Evolutionary conservation across 1,139 yeast species (phyloP).

Genomic region (Hansenula sp.): DNA sequence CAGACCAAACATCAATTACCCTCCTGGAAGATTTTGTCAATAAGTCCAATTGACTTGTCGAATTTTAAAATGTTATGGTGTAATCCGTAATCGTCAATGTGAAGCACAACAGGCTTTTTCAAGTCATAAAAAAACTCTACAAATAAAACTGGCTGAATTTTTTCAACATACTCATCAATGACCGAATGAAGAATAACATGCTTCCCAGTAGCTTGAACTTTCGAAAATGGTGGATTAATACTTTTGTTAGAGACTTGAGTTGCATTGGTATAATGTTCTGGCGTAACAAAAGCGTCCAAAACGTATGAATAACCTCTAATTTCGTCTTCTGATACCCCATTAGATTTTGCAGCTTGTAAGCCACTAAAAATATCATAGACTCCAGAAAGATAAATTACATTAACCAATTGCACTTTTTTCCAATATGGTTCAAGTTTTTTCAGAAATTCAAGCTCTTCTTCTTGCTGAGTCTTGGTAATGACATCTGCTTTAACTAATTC

Average conservation of each 20-base stretch:
- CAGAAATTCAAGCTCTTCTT: constrained; percentile 4
- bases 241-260: not conserved
- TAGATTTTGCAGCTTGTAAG: not conserved
- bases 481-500: not conserved
- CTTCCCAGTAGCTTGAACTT: constrained; percentile 6
- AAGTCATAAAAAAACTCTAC: too few species aligned
- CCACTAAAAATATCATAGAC: not conserved
- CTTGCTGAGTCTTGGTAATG: not conserved
- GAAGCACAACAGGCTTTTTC: too few species aligned
- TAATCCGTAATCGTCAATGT: too few species aligned
- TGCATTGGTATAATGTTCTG: not conserved
- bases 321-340: not conserved
- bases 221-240: not conserved
- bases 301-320: not conserved
- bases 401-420: not conserved
- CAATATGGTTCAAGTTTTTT: not conserved
- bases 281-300: not conserved
- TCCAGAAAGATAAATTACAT: constrained; percentile 1
- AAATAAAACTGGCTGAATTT: constrained; percentile 32
- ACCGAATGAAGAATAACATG: constrained; percentile 30
- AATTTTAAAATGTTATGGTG: too few species aligned
- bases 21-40: too few species aligned
- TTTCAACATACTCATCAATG: constrained; percentile 30
- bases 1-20: too few species aligned
- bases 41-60: too few species aligned